Conservation (phyloP, 179 eudicot genomes). For the Silene coronaria region DNA sequence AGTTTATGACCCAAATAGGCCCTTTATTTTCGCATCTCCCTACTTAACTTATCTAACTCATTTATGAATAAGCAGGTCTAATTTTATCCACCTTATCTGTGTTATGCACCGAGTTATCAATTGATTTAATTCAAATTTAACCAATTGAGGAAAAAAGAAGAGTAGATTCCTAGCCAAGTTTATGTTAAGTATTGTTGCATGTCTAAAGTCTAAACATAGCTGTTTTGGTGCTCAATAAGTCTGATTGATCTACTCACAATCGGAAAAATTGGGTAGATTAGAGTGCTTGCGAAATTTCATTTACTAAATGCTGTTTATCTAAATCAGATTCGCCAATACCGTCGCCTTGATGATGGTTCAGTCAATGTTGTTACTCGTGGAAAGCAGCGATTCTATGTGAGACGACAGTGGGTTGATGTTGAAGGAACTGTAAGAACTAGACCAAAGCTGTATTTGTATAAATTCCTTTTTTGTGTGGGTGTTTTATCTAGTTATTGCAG, state of each 20-base stretch:
- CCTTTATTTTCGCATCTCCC: not conserved
- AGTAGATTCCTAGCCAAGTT: not conserved
- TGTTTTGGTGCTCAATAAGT: not conserved
- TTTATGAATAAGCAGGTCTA: not conserved
- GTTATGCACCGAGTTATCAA: not conserved
- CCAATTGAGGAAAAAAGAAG: not conserved
- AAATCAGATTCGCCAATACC: conserved; percentile 69
- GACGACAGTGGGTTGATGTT: conserved; percentile 68
- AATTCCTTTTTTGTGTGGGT: conserved; percentile 12
- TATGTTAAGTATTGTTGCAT: not conserved
- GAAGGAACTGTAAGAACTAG: conserved; percentile 71
- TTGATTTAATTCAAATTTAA: not conserved
- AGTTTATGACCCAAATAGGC: not conserved
- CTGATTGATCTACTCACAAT: conserved; percentile 5
- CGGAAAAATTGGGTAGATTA: not conserved
- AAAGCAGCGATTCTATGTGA: conserved; percentile 75
- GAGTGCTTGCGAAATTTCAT: not conserved
- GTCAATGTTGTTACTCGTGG: conserved; percentile 86
- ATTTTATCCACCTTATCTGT: not conserved
- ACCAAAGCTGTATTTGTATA: conserved; percentile 6
- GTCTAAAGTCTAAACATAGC: conserved; percentile 6
- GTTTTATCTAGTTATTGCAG: not conserved
- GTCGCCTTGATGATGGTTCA: conserved; percentile 86
- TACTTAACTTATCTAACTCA: not conserved
- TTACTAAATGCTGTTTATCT: not conserved